Percentiles rank a stretch among this genome's conserved stretches.
phyloP scores from a whole-genome alignment of 805 yeast genomes.

The Jamesozyma hellenica region DNA sequence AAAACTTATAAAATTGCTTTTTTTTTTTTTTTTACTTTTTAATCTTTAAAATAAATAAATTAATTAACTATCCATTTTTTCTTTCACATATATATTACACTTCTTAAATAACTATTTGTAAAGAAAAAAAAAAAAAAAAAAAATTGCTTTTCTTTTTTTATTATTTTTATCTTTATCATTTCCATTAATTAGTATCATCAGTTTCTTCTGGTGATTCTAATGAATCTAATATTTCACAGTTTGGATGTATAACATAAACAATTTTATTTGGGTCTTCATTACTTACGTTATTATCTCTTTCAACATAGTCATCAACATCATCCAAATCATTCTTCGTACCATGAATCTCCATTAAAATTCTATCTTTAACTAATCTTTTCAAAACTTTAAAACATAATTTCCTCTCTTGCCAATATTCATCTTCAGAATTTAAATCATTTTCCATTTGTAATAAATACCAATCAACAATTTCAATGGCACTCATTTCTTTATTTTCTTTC shows the following conservation, averaged over 20 bases:
- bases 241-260: conserved; percentile 62
- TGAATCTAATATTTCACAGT: conserved; percentile 62
- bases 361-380: conserved; percentile 72
- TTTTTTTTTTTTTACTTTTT: too few relatives aligned
- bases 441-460: conserved; percentile 75
- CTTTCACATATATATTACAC: too few relatives aligned
- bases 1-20: neutral
- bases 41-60: too few relatives aligned
- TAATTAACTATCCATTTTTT: too few relatives aligned
- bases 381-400: conserved; percentile 69
- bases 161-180: neutral
- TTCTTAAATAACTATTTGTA: too few relatives aligned
- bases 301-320: conserved; percentile 25
- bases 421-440: conserved; percentile 57
- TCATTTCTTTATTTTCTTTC: conserved; percentile 47
- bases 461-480: conserved; percentile 59
- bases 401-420: conserved; percentile 60
- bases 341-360: conserved; percentile 62
- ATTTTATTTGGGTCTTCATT: conserved; percentile 26
- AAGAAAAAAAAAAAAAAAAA: too few relatives aligned
- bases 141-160: neutral
- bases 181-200: neutral
- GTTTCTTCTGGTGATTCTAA: conserved; percentile 9
- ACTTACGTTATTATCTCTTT: conserved; percentile 18
- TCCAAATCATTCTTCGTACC: conserved; percentile 38